phyloP scores from a whole-genome alignment of 306 rosid species.

The Arachis hypogaea region DNA sequence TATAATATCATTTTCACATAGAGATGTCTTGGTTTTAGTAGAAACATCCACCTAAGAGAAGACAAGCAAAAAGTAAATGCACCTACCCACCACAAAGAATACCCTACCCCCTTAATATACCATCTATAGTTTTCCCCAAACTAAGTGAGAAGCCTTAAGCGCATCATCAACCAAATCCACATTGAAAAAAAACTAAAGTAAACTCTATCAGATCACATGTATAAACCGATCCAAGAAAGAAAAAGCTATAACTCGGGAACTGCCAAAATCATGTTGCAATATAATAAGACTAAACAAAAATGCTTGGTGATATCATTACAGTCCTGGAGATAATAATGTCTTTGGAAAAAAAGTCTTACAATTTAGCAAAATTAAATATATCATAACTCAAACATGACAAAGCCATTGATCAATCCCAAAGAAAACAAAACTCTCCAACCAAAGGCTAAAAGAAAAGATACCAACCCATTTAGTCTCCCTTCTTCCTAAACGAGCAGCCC shows the following conservation, averaged over 20 bases:
- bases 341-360: conserved; percentile 18
- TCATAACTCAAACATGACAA: conserved; percentile 22
- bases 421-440: conserved; percentile 32
- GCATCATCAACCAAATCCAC: not conserved
- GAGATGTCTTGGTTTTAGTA: no score
- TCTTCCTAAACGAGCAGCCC: conserved; percentile 63
- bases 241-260: not conserved
- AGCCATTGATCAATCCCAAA: conserved; percentile 1
- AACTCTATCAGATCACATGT: no score
- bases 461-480: conserved; percentile 48
- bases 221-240: no score
- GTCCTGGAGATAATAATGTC: not conserved
- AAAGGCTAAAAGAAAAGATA: conserved; percentile 3
- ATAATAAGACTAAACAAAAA: not conserved
- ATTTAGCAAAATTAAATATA: conserved; percentile 34
- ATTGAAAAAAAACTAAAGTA: not conserved
- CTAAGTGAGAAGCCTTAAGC: conserved; percentile 55
- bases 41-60: no score
- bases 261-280: not conserved
- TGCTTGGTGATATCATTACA: not conserved
- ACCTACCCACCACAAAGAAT: conserved; percentile 51
- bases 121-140: conserved; percentile 45
- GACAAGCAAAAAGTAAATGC: not conserved
- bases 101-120: conserved; percentile 52
- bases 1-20: no score